These are phyloP conservation scores for Diutina neorugosa DNA, from an alignment of 1,139 yeast genomes.

Conservation along the genomic window DNA sequence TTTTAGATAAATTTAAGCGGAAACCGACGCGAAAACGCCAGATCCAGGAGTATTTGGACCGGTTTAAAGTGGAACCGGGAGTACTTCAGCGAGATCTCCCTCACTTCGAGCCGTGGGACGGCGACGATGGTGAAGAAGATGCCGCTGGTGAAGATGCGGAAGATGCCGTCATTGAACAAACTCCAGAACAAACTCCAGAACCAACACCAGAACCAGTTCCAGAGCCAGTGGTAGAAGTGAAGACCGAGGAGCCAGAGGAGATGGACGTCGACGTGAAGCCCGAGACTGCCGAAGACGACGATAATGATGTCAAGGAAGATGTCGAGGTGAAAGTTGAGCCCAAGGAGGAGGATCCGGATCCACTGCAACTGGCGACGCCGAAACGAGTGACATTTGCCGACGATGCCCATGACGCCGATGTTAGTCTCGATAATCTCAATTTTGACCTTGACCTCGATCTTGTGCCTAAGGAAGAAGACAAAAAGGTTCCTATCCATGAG, in stretches of 20 bases:
- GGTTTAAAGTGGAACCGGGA: slow-evolving; percentile 1
- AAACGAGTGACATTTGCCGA: slow-evolving; percentile 21
- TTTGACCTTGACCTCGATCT: not conserved
- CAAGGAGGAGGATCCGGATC: slow-evolving; percentile 4
- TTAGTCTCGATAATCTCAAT: slow-evolving; percentile 2
- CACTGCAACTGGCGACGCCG: not conserved
- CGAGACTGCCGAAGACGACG: not conserved
- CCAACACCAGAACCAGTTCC: not conserved
- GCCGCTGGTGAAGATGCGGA: not conserved
- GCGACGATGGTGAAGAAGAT: not conserved
- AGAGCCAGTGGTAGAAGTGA: too few species aligned
- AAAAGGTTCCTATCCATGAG: slow-evolving; percentile 7
- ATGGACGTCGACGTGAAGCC: not conserved
- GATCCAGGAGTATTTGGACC: slow-evolving; percentile 1
- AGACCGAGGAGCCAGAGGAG: not conserved
- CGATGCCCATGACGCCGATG: slow-evolving; percentile 6
- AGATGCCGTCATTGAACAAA: not conserved
- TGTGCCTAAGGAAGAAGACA: not conserved
- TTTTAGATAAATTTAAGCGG: slow-evolving; percentile 15
- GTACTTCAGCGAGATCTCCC: not conserved
- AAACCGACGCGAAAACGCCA: not conserved
- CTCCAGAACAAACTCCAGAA: not conserved
- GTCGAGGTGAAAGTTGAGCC: slow-evolving; percentile 1
- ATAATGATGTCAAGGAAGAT: not conserved
- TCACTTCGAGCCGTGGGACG: not conserved